Evolutionary conservation across 257 asterid genomes (phyloP).

Genomic region (Solanum appendiculatum): DNA sequence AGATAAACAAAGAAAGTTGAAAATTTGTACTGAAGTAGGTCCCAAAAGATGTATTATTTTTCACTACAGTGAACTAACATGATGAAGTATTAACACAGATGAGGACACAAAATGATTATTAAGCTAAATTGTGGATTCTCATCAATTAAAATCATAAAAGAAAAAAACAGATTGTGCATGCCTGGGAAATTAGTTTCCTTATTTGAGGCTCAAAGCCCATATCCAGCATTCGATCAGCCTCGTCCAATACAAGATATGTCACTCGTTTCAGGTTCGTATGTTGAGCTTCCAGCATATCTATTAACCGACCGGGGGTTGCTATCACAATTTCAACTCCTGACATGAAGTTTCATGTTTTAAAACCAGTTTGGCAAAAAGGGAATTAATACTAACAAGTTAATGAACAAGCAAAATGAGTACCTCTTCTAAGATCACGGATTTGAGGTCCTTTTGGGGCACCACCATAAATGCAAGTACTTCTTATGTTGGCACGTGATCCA

Average conservation of each 20-base stretch:
- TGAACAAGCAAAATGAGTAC: conserved; percentile 13
- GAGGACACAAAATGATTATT: not conserved
- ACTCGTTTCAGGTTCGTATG: conserved; percentile 81
- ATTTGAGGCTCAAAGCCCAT: conserved; percentile 99
- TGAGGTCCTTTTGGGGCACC: conserved; percentile 98
- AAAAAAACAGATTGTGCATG: not conserved
- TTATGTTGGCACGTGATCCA: conserved; percentile 53
- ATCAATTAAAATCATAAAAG: not conserved
- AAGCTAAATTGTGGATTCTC: not conserved
- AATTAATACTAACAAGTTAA: not conserved
- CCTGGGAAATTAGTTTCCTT: conserved; percentile 83
- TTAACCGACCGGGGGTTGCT: conserved; percentile 93
- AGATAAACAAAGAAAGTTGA: not conserved
- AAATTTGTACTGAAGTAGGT: not conserved
- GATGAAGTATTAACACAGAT: not conserved
- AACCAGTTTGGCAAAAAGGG: not conserved
- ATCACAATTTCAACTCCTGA: conserved; percentile 86
- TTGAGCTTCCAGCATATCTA: conserved; percentile 87
- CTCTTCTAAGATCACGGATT: conserved; percentile 83
- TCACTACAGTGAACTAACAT: not conserved
- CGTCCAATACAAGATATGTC: conserved; percentile 86
- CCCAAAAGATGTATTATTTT: not conserved
- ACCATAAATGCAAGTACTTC: conserved; percentile 87
- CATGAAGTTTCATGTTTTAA: conserved; percentile 2
- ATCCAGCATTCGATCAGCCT: conserved; percentile 97